Evolutionary conservation across 2,329 filamentous ascomycete species (phyloP).

Genomic region (Ceratocystis albifundus): DNA sequence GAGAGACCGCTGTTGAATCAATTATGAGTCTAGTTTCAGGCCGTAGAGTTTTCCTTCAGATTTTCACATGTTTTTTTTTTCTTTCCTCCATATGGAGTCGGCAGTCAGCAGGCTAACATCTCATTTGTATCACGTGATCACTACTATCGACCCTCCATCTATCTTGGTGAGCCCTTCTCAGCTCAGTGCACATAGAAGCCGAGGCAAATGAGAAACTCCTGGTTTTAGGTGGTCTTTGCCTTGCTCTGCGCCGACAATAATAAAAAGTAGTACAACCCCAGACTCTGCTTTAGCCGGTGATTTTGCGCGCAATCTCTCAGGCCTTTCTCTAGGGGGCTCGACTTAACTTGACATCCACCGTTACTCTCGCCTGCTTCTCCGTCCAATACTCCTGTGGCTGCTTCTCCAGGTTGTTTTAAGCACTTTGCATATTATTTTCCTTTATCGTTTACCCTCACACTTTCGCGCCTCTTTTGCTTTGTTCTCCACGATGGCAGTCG

Average conservation of each 20-base stretch:
- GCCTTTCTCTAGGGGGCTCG: not conserved
- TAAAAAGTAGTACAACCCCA: not conserved
- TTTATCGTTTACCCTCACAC: not conserved
- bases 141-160: not conserved
- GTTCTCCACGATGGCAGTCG: slow-evolving; percentile 11
- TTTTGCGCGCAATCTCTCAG: not conserved
- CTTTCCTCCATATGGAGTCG: not conserved
- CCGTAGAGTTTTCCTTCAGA: not conserved
- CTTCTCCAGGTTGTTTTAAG: not conserved
- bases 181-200: not conserved
- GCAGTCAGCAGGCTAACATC: not conserved
- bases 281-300: not conserved
- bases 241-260: not conserved
- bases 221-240: not conserved
- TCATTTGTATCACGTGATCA: not conserved
- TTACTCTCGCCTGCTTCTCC: not conserved
- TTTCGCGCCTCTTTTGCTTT: not conserved
- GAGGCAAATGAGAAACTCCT: not conserved
- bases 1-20: not conserved
- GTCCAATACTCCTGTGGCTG: not conserved
- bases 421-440: not conserved
- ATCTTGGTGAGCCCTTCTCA: not conserved
- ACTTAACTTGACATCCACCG: not conserved
- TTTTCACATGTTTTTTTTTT: slow-evolving; percentile 5
- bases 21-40: too few species aligned